Base-by-base conservation (phyloP, 805 yeast genomes). In the Metschnikowia reukaufii region DNA sequence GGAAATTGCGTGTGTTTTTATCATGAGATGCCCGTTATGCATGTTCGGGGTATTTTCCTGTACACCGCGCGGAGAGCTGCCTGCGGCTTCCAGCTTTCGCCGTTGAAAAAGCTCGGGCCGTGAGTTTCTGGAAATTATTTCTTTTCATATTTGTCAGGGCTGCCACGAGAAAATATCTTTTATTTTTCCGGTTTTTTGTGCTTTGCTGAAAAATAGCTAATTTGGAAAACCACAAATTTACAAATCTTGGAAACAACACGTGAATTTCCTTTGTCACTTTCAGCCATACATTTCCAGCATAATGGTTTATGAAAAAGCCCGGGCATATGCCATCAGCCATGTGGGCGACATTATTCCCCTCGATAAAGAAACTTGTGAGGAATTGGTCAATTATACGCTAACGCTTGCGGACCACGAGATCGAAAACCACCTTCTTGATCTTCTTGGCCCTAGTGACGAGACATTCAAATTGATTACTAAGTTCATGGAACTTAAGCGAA, bases 401-500 rank as follows among this genome's bases (percentile, higher is more conserved):
- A 60, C 71, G 8, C 63, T 82, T 18, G 70, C 72, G 6, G 76
- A 80, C 42, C 70, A 72, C 4, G 80, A 72, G 12, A 73, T 81
- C 7, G 70, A 73, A 17, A 68, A 66, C 19, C 84, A 84, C 60
- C 78, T 83, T 56, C 59, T 76, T 12, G 78, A 80, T 37, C 60
- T 83, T 15, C 61, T 82, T 12, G 88, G 88, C 6, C 81, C 81
- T 45, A 73, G 81, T 12, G 79, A 80, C 21, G 79, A 68, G 36
- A 71, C 83, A 1, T 59, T 77, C 30, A 64, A 69, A 15, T 79
- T 82, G 52, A 68, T 81, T 1, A 55, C 73, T 0, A 68, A 63
- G 25, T 78, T 81, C 54, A 62, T 74, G 13, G 61, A 67, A 19
- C 63, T 71, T 62, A 61, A 73, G 39, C 61, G 62, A 40, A 72